Conservation (phyloP, 176 grass and related monocot genomes). For the Oryza meyeriana region DNA sequence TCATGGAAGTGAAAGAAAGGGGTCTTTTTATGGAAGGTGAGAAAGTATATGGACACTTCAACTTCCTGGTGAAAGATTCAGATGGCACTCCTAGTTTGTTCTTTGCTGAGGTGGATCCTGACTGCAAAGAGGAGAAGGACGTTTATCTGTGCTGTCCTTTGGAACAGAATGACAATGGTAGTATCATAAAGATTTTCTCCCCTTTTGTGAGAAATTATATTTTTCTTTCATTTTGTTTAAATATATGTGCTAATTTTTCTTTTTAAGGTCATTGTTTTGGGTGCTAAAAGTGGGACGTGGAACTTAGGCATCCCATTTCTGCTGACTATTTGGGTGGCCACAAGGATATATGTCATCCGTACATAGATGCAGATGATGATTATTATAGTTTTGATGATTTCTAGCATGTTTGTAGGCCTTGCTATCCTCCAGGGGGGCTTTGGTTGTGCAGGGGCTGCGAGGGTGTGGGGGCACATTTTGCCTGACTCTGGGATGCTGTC, state of each 20-base stretch:
- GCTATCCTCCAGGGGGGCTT: too few species aligned
- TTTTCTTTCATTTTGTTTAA: background rate
- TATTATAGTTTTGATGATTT: background rate
- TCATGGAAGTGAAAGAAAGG: background rate
- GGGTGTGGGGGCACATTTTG: too few species aligned
- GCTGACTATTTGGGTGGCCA: background rate
- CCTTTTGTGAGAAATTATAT: background rate
- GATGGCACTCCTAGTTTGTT: constrained; percentile 1
- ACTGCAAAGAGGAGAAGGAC: background rate
- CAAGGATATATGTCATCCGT: too few species aligned
- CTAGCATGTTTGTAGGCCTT: too few species aligned
- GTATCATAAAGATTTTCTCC: too few species aligned
- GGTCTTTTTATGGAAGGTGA: background rate
- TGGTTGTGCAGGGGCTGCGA: too few species aligned
- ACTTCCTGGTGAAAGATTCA: constrained; percentile 9
- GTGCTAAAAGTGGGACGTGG: background rate
- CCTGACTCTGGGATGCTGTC: too few species aligned
- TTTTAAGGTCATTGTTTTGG: background rate
- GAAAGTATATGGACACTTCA: background rate
- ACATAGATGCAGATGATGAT: background rate
- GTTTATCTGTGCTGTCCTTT: background rate
- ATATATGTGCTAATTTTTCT: background rate
- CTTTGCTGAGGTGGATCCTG: background rate
- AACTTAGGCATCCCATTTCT: background rate
- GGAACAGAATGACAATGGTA: background rate